Base-by-base conservation (phyloP, 169 alveolate species). In the Amoebophrya sp. region DNA sequence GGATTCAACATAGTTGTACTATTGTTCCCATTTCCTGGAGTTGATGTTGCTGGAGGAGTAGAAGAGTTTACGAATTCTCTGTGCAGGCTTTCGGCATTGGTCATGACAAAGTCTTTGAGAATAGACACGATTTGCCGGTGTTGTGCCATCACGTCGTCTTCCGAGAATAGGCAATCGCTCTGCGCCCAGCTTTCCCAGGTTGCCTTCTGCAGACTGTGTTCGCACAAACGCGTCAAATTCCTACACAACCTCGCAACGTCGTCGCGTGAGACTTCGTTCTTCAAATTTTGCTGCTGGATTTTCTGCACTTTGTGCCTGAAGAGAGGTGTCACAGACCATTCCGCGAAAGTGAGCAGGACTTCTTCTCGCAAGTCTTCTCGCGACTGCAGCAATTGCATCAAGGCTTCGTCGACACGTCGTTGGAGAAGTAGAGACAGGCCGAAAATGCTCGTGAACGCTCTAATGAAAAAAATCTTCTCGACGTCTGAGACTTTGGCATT, bases 71-170 rank as follows among this genome's bases (percentile, higher is more conserved):
- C 18, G 83, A 65, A 65, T 36, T 65, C 83, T 26, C 26, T 6
- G 33, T 65, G 2, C 36, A 65, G 26, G 33, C 33, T 6, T 26
- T 65, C 83, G 36, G 83, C 83, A 36, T 65, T 65, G 36, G 83
- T 65, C 83, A 65, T 6, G 2, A 65, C 83, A 10, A 65, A 26
- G 26, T 65, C 83, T 26, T 65, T 65, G 38, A 65, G 38, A 26
- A 65, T 65, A 29, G 83, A 1, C 36, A 65, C 83, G 83, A 65
- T 65, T 36, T 65, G 83, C 83, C 83, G 12, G 83, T 65, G 83
- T 36, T 65, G 36, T 36, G 83, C 83, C 39, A 65, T 29, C 83
- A 65, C 2, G 83, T 65, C 83, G 3, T 65, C 83, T 18, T 65
- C 33, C 36, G 2, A 10, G 33, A 65, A 1, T 29, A 26, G 1